Percentiles rank a stretch among this genome's conserved stretches.
Conservation (phyloP, 371 early-diverging fungal species). For the Mucor piriformis region DNA sequence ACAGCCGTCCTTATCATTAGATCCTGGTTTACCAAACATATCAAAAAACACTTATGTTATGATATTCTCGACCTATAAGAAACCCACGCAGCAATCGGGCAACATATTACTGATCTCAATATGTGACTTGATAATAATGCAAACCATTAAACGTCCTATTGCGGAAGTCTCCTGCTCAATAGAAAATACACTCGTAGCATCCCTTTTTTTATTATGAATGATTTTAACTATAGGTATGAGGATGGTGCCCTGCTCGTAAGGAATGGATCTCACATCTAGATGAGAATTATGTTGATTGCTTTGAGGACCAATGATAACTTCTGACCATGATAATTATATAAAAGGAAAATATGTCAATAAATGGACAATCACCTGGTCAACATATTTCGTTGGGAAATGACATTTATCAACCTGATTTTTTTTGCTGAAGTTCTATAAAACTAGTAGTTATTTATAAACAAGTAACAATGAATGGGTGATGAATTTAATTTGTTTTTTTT, state of each 20-base stretch:
- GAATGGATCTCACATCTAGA: not conserved
- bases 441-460: too few species aligned
- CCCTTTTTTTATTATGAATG: not conserved
- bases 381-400: too few species aligned
- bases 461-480: too few species aligned
- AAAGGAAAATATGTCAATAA: too few species aligned
- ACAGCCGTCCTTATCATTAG: not conserved
- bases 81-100: not conserved
- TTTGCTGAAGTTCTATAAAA: too few species aligned
- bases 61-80: conserved; percentile 12
- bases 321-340: too few species aligned
- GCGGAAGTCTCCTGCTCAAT: conserved; percentile 1
- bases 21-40: not conserved
- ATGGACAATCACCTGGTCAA: too few species aligned
- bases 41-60: not conserved
- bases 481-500: too few species aligned
- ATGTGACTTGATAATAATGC: not conserved
- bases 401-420: too few species aligned
- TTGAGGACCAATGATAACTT: not conserved
- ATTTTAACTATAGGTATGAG: conserved; percentile 1
- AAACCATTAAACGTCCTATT: not conserved
- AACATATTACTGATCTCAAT: not conserved
- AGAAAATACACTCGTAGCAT: not conserved
- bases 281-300: not conserved
- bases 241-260: not conserved